These are phyloP conservation scores for Pseudomonodictys pantanalensis DNA, from an alignment of 495 filamentous ascomycete species.

Conservation along the genomic window DNA sequence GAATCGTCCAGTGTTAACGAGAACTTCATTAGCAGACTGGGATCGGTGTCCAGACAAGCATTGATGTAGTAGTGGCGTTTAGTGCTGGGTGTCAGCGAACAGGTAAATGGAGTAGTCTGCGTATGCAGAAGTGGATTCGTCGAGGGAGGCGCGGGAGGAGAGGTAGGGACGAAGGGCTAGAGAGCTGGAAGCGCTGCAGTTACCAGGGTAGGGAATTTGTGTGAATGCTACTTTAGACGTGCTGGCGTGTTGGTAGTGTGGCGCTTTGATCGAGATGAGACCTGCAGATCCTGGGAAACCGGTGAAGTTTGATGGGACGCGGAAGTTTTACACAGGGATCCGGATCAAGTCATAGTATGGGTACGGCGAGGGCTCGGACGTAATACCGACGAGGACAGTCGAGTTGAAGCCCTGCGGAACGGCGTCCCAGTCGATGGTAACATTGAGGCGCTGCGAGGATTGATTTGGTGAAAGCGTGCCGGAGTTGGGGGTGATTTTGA, in stretches of 20 bases:
- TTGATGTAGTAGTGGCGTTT: slow-evolving; percentile 22
- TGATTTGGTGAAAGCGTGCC: slow-evolving; percentile 8
- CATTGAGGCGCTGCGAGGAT: slow-evolving; percentile 13
- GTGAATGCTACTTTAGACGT: slow-evolving; percentile 3
- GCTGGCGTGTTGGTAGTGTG: slow-evolving; percentile 16
- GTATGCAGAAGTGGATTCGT: slow-evolving; percentile 9
- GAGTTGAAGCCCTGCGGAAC: slow-evolving; percentile 15
- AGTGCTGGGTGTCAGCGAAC: slow-evolving; percentile 1
- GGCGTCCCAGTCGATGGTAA: slow-evolving; percentile 11
- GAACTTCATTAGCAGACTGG: slow-evolving; percentile 10
- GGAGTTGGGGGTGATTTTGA: slow-evolving; percentile 7
- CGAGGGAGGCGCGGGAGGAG: neutral
- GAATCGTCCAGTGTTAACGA: slow-evolving; percentile 19
- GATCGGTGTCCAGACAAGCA: slow-evolving; percentile 22
- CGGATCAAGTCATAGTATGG: slow-evolving; percentile 18
- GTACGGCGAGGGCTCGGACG: slow-evolving; percentile 9
- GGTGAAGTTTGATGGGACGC: slow-evolving; percentile 6
- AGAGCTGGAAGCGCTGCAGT: slow-evolving; percentile 12
- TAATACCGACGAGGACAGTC: slow-evolving; percentile 14
- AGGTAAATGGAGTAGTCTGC: slow-evolving; percentile 16
- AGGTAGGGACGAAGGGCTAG: slow-evolving; percentile 12
- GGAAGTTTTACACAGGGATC: slow-evolving; percentile 15
- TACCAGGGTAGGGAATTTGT: slow-evolving; percentile 14
- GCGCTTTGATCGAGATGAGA: slow-evolving; percentile 17
- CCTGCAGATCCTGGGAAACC: slow-evolving; percentile 16